phyloP scores from a whole-genome alignment of 2,329 filamentous ascomycete species.

The Cryphonectria radicalis region DNA sequence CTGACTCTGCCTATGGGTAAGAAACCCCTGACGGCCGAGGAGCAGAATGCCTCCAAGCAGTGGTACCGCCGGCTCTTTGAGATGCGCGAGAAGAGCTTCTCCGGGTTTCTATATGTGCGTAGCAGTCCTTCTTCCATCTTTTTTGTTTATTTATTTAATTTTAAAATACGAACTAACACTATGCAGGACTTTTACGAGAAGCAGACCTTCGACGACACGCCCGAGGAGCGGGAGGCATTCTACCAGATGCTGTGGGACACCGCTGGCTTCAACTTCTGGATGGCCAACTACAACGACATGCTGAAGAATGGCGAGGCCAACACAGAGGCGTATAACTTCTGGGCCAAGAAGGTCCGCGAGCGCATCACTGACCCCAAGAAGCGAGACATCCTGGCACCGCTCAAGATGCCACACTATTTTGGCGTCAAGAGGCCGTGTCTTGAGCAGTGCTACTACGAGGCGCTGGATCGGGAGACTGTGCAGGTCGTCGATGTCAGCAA shows the following conservation, averaged over 20 bases:
- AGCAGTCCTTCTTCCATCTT: too few species aligned
- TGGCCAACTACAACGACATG: slow-evolving; percentile 58
- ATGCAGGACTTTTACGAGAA: slow-evolving; percentile 51
- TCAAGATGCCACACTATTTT: slow-evolving; percentile 56
- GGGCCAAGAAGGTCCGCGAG: slow-evolving; percentile 54
- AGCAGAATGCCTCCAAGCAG: slow-evolving; percentile 52
- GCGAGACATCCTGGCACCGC: slow-evolving; percentile 56
- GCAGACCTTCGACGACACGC: slow-evolving; percentile 58
- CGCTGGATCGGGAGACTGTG: slow-evolving; percentile 50
- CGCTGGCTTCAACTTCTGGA: slow-evolving; percentile 61
- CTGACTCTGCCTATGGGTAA: slow-evolving; percentile 65
- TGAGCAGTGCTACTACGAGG: slow-evolving; percentile 50
- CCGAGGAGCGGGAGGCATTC: slow-evolving; percentile 52
- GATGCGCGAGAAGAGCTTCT: slow-evolving; percentile 56
- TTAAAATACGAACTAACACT: background rate
- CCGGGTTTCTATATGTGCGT: slow-evolving; percentile 57
- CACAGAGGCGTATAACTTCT: slow-evolving; percentile 58
- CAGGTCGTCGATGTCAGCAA: slow-evolving; percentile 47
- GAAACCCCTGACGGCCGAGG: slow-evolving; percentile 49
- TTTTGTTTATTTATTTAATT: too few species aligned
- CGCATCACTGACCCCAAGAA: slow-evolving; percentile 54
- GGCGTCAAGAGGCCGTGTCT: slow-evolving; percentile 55
- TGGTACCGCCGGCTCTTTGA: slow-evolving; percentile 57
- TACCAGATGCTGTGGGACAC: slow-evolving; percentile 54
- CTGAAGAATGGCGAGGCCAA: slow-evolving; percentile 53